These are phyloP conservation scores for Dentipellis fragilis DNA, from an alignment of 768 basidiomycete species.

Conservation along the genomic window DNA sequence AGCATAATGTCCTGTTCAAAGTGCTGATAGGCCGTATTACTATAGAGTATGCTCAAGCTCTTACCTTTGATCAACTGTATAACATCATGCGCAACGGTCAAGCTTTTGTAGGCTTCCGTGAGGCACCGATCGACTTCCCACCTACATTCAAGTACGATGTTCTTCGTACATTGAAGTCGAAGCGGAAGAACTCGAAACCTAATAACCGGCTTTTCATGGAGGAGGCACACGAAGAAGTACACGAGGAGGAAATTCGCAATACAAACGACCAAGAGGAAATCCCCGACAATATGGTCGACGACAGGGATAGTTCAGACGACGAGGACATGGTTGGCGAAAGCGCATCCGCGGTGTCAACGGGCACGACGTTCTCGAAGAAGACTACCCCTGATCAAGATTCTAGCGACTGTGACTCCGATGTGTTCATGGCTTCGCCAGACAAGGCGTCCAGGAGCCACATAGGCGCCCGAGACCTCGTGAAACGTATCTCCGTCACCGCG, in stretches of 20 bases:
- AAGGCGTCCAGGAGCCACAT: not conserved
- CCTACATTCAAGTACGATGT: constrained; percentile 96
- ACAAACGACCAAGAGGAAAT: constrained; percentile 17
- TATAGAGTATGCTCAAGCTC: constrained; percentile 73
- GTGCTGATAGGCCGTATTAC: not conserved
- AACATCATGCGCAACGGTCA: constrained; percentile 61
- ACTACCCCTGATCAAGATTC: constrained; percentile 13
- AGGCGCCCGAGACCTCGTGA: constrained; percentile 6
- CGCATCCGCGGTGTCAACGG: constrained; percentile 45
- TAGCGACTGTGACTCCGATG: constrained; percentile 7
- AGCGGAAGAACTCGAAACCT: constrained; percentile 30
- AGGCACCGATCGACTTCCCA: constrained; percentile 75
- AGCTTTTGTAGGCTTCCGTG: constrained; percentile 70
- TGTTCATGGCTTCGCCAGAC: not conserved
- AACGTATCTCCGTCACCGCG: constrained; percentile 11
- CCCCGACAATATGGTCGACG: not conserved
- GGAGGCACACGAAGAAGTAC: not conserved
- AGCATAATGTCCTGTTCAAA: constrained; percentile 1
- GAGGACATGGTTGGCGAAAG: constrained; percentile 32
- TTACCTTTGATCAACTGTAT: constrained; percentile 84
- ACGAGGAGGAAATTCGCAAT: constrained; percentile 24
- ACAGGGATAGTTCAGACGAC: constrained; percentile 23
- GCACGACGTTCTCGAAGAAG: constrained; percentile 27
- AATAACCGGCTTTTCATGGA: not conserved
- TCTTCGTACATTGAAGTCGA: constrained; percentile 42